Evolutionary conservation across 768 basidiomycete species (phyloP).

Genomic region (Coprinopsis cinerea): DNA sequence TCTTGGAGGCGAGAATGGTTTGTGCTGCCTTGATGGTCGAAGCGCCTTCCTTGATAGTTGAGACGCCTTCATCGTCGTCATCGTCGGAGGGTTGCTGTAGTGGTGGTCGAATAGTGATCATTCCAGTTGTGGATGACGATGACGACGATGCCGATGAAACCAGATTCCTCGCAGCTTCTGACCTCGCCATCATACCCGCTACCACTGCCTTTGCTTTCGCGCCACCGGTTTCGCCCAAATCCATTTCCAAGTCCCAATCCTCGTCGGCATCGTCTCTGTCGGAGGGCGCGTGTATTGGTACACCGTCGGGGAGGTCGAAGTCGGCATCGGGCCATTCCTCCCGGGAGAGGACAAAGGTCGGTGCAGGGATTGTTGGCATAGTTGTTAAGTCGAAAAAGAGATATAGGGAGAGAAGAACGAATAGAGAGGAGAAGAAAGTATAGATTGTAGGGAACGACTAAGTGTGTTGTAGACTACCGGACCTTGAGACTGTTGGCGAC

Average conservation of each 20-base stretch:
- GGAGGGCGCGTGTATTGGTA: slow-evolving; percentile 54
- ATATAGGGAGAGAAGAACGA: slow-evolving; percentile 10
- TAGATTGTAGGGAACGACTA: slow-evolving; percentile 4
- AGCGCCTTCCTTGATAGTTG: slow-evolving; percentile 72
- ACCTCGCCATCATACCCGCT: slow-evolving; percentile 32
- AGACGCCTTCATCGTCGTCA: slow-evolving; percentile 76
- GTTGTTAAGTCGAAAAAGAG: background rate
- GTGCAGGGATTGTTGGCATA: slow-evolving; percentile 61
- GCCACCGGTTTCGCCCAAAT: slow-evolving; percentile 52
- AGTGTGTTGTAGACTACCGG: background rate
- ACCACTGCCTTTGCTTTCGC: slow-evolving; percentile 38
- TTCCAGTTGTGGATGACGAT: slow-evolving; percentile 29
- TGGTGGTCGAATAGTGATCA: slow-evolving; percentile 66
- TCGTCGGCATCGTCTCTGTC: slow-evolving; percentile 65
- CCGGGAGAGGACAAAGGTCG: slow-evolving; percentile 42
- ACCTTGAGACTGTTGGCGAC: background rate
- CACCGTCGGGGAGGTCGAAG: slow-evolving; percentile 78
- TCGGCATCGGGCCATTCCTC: slow-evolving; percentile 89
- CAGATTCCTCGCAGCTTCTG: slow-evolving; percentile 18
- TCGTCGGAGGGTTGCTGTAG: slow-evolving; percentile 45
- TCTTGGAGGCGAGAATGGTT: slow-evolving; percentile 26
- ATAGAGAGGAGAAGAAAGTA: slow-evolving; percentile 9
- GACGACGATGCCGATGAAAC: slow-evolving; percentile 14
- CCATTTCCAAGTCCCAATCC: slow-evolving; percentile 81
- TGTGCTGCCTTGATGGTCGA: slow-evolving; percentile 29